Evolutionary conservation across 139 green algal genomes (phyloP).

Genomic region (Chlorella sp.): DNA sequence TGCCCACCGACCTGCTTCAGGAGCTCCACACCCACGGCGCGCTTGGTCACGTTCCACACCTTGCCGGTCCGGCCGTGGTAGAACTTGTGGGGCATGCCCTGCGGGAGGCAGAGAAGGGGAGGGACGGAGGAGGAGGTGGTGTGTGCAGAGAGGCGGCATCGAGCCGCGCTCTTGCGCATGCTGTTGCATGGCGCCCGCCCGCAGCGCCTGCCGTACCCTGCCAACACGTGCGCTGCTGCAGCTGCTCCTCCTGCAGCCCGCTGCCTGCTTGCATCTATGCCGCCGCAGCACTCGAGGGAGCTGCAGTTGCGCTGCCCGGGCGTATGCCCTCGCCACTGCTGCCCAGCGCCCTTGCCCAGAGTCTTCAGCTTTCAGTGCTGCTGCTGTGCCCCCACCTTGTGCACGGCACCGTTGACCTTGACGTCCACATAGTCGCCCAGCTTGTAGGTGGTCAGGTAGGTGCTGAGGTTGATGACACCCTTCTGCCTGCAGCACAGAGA

Average conservation of each 20-base stretch:
- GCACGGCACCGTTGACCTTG: constrained; percentile 96
- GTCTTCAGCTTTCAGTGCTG: no score
- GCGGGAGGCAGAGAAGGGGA: neutral
- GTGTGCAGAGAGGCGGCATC: neutral
- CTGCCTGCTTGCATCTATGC: neutral
- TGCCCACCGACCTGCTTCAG: constrained; percentile 89
- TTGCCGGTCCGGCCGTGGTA: constrained; percentile 97
- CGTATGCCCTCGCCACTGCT: neutral
- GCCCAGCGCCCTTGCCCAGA: neutral
- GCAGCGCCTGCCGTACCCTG: neutral
- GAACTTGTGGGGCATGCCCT: constrained; percentile 99
- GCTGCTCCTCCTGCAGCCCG: neutral
- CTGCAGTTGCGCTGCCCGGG: no score
- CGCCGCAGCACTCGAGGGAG: no score
- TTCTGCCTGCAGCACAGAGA: constrained; percentile 50
- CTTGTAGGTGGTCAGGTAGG: constrained; percentile 96
- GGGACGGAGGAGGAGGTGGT: neutral
- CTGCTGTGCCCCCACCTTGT: constrained; percentile 75
- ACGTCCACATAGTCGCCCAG: constrained; percentile 99
- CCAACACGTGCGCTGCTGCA: neutral
- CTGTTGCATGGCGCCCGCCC: neutral
- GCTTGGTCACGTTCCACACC: constrained; percentile 99
- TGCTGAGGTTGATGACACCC: constrained; percentile 90
- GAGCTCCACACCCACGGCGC: constrained; percentile 96
- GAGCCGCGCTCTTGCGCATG: neutral